Evolutionary conservation across 305 asterid species (phyloP), one percentile per base, ranked within the genome.

Genomic region (Fraxinus baroniana): DNA sequence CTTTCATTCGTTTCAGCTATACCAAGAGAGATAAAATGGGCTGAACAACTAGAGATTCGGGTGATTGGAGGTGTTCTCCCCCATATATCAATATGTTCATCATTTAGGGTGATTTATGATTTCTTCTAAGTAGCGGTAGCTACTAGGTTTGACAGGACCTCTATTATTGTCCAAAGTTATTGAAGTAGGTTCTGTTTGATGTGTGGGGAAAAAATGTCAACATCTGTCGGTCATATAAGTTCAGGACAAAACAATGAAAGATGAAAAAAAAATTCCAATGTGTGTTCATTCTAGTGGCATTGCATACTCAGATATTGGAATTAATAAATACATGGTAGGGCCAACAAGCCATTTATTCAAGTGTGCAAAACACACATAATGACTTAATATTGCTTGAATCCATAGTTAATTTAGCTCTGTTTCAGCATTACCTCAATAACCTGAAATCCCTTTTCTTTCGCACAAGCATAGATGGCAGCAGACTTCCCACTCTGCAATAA

Each of bases 391-490:
- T 66, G 37, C 64, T 74, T 62, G 83, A 76, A 72, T 44, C 55
- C 82, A 17, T 28, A 28, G 64, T 44, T 20, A 57, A 46, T 35
- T 71, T 62, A 33, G 71, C 55, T 76, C 81, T 73, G 32, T 82
- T 49, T 60, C 75, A 86, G 70, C 74, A 80, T 85, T 94, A 96
- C 99, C 99, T 96, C 99, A 83, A 96, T 93, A 84, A 96, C 87
- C 88, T 93, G 98, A 88, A 96, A 96, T 73, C 99, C 98, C 87
- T 94, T 93, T 89, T 96, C 99, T 88, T 90, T 89, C 64, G 99
- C 98, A 89, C 98, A 96, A 52, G 99, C 97, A 87, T 94, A 96
- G 75, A 96, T 92, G 86, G 99, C 95, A 85, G 99, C 98, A 80
- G 99, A 94, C 89, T 96, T 96, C 85, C 99, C 99, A 85, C 98